Conservation (phyloP, 306 rosid species). For the Prunus persica region Prunus_persica_NCBIv2 NC_034009.1:1724501-1725000, state of each 20-base stretch:
- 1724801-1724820: constrained; percentile 11
- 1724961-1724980: background rate
- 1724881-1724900: background rate
- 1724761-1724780: background rate
- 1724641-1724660: background rate
- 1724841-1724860: background rate
- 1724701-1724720: background rate
- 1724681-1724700: background rate
- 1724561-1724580: background rate
- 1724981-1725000: background rate
- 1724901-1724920: background rate
- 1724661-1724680: background rate
- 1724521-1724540: constrained; percentile 11
- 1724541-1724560: constrained; percentile 9
- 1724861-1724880: constrained; percentile 3
- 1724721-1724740: background rate
- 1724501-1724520: background rate
- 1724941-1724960: background rate
- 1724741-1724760: constrained; percentile 12
- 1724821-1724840: background rate
- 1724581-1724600: background rate
- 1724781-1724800: constrained; percentile 5
- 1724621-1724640: background rate
- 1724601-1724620: background rate
- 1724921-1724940: no score